Conservation (phyloP, 2,329 filamentous ascomycete species). For the Lachnellula cervina region DNA sequence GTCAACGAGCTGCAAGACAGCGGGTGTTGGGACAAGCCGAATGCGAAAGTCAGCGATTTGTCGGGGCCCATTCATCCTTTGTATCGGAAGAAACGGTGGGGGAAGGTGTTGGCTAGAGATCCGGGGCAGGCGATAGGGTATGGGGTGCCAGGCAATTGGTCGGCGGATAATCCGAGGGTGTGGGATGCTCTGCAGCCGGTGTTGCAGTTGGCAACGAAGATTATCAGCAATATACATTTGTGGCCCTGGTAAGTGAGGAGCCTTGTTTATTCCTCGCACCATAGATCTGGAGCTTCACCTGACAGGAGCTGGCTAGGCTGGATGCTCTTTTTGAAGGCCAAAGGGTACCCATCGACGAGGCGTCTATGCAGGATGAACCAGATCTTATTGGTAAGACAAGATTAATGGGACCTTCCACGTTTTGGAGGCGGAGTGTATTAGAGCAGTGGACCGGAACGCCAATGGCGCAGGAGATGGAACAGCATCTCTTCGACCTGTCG, state of each 20-base stretch:
- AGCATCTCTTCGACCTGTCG: no score
- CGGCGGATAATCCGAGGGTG: neutral
- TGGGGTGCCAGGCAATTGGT: neutral
- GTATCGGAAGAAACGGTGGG: neutral
- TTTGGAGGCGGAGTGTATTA: neutral
- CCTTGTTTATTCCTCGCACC: neutral
- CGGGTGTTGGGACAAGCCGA: neutral
- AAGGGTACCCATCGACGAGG: neutral
- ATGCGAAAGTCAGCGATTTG: neutral
- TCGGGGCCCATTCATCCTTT: neutral
- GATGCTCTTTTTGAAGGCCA: neutral
- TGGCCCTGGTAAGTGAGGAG: neutral
- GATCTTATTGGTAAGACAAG: neutral
- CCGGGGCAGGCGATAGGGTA: neutral
- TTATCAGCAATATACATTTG: neutral
- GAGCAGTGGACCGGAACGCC: neutral
- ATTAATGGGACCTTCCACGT: neutral
- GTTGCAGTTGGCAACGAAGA: neutral
- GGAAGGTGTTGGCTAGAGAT: neutral
- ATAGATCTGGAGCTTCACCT: no score
- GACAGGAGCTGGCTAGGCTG: neutral
- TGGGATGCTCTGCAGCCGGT: neutral
- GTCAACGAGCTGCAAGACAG: neutral
- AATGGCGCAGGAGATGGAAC: no score
- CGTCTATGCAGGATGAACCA: neutral